Percentiles rank a stretch among this genome's conserved stretches.
Evolutionary conservation across 2,329 filamentous ascomycete genomes (phyloP).

Genomic region (Botrytis fragariae): DNA sequence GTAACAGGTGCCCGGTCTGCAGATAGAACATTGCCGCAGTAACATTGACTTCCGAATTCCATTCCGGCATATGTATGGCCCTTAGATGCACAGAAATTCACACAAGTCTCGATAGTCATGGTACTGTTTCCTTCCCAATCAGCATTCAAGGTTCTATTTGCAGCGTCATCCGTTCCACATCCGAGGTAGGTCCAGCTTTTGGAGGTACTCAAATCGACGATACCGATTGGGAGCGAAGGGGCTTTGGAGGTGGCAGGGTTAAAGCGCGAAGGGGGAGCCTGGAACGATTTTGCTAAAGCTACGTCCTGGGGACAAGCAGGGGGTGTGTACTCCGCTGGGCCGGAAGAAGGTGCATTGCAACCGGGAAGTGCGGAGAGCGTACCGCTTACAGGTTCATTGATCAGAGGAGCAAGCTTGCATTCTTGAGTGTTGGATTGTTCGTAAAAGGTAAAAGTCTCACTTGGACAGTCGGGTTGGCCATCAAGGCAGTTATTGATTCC

Average conservation of each 20-base stretch:
- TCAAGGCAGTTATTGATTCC: constrained; percentile 18
- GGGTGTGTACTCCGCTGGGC: constrained; percentile 4
- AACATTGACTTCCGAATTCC: constrained; percentile 19
- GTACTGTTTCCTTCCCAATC: constrained; percentile 5
- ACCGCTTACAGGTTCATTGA: constrained; percentile 14
- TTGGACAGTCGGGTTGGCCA: background rate
- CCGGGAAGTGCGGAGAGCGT: constrained; percentile 9
- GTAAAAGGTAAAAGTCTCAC: constrained; percentile 16
- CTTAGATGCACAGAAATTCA: constrained; percentile 12
- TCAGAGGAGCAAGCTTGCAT: constrained; percentile 17
- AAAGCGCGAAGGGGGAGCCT: background rate
- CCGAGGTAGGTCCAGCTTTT: constrained; percentile 20
- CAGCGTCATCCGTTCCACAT: constrained; percentile 10
- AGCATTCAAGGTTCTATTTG: constrained; percentile 11
- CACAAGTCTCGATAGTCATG: constrained; percentile 16
- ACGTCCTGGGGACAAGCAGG: constrained; percentile 9
- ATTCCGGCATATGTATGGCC: constrained; percentile 18
- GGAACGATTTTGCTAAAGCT: background rate
- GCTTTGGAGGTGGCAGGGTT: background rate
- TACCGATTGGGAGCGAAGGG: background rate
- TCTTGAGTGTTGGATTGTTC: constrained; percentile 17
- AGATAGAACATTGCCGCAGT: constrained; percentile 8
- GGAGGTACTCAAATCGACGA: constrained; percentile 6
- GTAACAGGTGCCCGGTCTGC: constrained; percentile 6
- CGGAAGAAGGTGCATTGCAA: constrained; percentile 14